These are phyloP conservation scores for Dictyostelium brefeldianum DNA, from an alignment of 78 protist species.

Conservation along the genomic window DNA sequence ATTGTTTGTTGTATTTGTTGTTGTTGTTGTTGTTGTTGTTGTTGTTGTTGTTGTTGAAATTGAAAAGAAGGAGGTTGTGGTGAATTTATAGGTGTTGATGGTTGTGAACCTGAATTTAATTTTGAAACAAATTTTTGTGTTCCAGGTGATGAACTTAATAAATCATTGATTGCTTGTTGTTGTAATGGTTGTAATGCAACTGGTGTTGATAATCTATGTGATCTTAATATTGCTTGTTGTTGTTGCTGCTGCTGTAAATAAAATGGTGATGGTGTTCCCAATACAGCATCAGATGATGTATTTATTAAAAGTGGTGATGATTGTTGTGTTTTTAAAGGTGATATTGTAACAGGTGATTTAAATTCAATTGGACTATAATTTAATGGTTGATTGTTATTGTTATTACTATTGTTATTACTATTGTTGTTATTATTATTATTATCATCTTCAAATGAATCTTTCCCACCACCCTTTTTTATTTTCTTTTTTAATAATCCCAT, in stretches of 20 bases:
- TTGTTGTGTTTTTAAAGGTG: not conserved
- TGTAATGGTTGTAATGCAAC: not conserved
- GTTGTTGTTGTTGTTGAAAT: not conserved
- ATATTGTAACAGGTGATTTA: not conserved
- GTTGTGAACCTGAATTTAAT: not conserved
- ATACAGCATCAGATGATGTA: not conserved
- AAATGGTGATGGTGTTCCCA: too few species aligned
- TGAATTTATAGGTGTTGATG: slow-evolving; percentile 10
- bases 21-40: not conserved
- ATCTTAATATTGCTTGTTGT: not conserved
- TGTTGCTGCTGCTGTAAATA: not conserved
- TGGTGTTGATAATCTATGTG: slow-evolving; percentile 10
- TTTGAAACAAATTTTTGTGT: not conserved
- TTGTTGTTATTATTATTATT: too few species aligned
- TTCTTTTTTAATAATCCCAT: slow-evolving; percentile 4
- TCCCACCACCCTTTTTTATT: not conserved
- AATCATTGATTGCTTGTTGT: not conserved
- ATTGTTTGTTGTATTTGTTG: not conserved
- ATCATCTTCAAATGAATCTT: not conserved
- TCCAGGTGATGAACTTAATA: not conserved
- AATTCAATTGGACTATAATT: not conserved
- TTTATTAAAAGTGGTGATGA: not conserved
- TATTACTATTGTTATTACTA: too few species aligned
- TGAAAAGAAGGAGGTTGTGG: not conserved
- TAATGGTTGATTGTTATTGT: not conserved